Percentiles rank a stretch among this genome's conserved stretches.
phyloP scores from a whole-genome alignment of 768 basidiomycete species.

The Boletus pseudo-olivaceus region DNA sequence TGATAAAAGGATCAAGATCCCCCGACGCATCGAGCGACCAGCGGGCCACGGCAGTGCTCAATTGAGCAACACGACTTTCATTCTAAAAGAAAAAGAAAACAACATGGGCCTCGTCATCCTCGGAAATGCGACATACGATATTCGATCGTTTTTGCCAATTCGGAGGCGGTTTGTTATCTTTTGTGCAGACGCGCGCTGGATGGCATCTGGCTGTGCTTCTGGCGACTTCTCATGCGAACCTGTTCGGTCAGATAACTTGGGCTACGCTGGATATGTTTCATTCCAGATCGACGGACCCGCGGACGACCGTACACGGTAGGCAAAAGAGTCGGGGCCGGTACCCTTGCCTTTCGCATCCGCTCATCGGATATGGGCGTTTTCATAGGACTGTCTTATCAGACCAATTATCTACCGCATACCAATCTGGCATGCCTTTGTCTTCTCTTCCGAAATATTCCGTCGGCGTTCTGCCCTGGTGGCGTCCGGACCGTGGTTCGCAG shows the following conservation, averaged over 20 bases:
- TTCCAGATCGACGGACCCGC: not conserved
- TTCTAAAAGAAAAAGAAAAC: not conserved
- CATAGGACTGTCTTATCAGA: conserved; percentile 10
- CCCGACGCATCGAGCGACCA: not conserved
- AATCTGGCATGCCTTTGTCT: no score
- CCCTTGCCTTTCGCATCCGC: not conserved
- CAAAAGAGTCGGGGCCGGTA: not conserved
- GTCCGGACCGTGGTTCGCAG: conserved; percentile 5
- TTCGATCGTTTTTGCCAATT: conserved; percentile 11
- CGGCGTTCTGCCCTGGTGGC: conserved; percentile 5
- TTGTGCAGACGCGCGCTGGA: not conserved
- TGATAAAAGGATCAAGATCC: conserved; percentile 7
- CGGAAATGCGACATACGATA: conserved; percentile 20
- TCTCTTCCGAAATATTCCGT: conserved; percentile 1
- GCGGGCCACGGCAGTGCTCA: conserved; percentile 1
- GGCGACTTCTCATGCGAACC: not conserved
- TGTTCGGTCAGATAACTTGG: not conserved
- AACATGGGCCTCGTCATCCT: conserved; percentile 13
- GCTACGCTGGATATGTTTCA: not conserved
- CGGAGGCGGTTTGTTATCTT: not conserved
- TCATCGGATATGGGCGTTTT: conserved; percentile 7
- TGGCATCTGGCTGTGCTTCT: not conserved
- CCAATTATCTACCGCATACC: no score
- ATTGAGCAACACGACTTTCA: conserved; percentile 2
- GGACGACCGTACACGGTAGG: not conserved